Conservation (phyloP, 1,284 basidiomycete species). For the Boletus smithii region DNA sequence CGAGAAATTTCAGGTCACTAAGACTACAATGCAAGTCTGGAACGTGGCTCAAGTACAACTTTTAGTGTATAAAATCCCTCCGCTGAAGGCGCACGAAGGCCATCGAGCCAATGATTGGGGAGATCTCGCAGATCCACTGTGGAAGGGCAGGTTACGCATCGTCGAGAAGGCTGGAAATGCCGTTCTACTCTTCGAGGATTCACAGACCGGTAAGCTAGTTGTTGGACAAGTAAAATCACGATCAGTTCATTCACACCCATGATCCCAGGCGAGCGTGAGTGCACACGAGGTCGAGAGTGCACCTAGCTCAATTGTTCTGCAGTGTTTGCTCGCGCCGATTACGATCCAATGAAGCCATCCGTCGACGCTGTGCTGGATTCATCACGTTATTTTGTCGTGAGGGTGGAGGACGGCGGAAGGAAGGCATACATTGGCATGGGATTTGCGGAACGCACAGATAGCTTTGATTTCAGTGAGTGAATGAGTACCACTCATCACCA, state of each 20-base stretch:
- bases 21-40: conserved; percentile 7
- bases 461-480: conserved; percentile 87
- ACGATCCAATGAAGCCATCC: conserved; percentile 75
- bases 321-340: conserved; percentile 93
- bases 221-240: conserved; percentile 2
- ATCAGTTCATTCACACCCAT: conserved; percentile 7
- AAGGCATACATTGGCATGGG: conserved; percentile 94
- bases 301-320: conserved; percentile 11
- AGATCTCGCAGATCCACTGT: conserved; percentile 75
- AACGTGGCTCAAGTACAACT: conserved; percentile 21
- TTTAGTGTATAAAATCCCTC: conserved; percentile 78
- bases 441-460: conserved; percentile 86
- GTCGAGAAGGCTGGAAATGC: conserved; percentile 67
- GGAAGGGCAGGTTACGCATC: conserved; percentile 88
- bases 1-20: conserved; percentile 76
- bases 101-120: conserved; percentile 86
- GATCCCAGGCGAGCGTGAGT: conserved; percentile 57
- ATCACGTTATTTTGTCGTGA: conserved; percentile 92
- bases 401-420: conserved; percentile 83
- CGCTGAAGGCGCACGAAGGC: conserved; percentile 79
- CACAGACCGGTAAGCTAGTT: conserved; percentile 55
- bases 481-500: neutral
- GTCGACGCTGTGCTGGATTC: conserved; percentile 97
- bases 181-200: conserved; percentile 71
- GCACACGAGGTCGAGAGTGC: conserved; percentile 8